Percentiles rank a stretch among this genome's conserved stretches.
These are phyloP conservation scores for Fusarium sp. DNA, from an alignment of 2,329 filamentous ascomycete genomes.

Conservation along the genomic window DNA sequence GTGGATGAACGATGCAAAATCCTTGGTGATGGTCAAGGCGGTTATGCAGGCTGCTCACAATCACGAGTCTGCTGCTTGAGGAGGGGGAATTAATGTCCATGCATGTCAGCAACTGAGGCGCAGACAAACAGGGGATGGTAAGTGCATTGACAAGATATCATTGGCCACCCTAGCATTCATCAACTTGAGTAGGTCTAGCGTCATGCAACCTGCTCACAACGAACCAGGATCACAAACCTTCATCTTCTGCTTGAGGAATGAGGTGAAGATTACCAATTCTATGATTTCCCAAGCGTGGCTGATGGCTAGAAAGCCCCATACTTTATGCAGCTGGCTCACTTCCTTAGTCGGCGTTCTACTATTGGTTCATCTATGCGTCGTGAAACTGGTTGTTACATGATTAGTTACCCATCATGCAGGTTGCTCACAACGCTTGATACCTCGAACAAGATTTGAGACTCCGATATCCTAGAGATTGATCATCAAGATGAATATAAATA, in stretches of 20 bases:
- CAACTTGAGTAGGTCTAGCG: constrained; percentile 11
- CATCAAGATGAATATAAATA: neutral
- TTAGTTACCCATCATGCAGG: neutral
- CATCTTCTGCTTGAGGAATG: neutral
- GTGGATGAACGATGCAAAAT: constrained; percentile 20
- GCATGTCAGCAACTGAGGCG: constrained; percentile 14
- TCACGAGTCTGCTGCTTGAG: neutral
- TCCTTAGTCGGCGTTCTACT: neutral
- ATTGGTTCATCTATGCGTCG: neutral
- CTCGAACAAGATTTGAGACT: neutral
- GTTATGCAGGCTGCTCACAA: constrained; percentile 56
- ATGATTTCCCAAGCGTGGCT: too few relatives aligned
- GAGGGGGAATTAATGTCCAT: neutral
- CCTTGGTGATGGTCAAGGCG: constrained; percentile 6
- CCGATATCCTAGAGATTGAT: neutral
- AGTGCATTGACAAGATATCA: neutral
- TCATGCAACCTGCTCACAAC: constrained; percentile 36
- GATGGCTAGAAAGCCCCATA: neutral
- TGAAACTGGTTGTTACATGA: neutral
- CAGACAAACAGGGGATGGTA: constrained; percentile 10
- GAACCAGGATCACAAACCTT: neutral
- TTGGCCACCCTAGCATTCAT: neutral
- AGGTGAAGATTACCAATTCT: too few relatives aligned
- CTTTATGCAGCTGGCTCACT: constrained; percentile 22
- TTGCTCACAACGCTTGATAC: constrained; percentile 6